phyloP scores from a whole-genome alignment of 495 filamentous ascomycete genomes.

The Tuber melanosporum region DNA sequence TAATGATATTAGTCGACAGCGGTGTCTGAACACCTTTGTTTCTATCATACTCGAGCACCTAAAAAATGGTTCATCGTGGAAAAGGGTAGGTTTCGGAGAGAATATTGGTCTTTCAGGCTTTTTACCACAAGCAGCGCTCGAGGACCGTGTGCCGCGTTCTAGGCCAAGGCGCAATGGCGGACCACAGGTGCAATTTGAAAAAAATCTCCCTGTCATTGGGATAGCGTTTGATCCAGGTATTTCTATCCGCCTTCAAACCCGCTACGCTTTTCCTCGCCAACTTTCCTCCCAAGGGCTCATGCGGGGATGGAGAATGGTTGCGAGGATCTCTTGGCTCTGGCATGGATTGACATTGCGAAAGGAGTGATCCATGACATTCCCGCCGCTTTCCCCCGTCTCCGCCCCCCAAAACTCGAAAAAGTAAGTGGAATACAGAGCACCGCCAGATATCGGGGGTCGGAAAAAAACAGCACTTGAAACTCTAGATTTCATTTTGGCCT shows the following conservation, averaged over 20 bases:
- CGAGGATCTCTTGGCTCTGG: not conserved
- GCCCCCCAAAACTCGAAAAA: not conserved
- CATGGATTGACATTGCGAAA: not conserved
- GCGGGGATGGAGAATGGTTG: not conserved
- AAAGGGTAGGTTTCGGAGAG: not conserved
- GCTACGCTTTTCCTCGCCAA: not conserved
- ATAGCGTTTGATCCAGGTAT: not conserved
- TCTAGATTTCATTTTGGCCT: not conserved
- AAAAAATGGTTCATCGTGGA: not conserved
- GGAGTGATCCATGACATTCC: not conserved
- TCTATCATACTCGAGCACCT: not conserved
- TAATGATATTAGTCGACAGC: not conserved
- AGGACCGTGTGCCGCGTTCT: not conserved
- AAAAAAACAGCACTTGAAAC: not conserved
- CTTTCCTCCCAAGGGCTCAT: not conserved
- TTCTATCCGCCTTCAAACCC: not conserved
- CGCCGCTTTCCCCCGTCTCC: not conserved
- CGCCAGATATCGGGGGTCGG: not conserved
- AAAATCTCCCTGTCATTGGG: not conserved
- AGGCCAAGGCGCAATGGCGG: not conserved
- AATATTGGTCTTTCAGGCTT: not conserved
- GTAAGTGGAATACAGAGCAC: not conserved
- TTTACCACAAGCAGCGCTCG: not conserved
- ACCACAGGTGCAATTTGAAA: not conserved
- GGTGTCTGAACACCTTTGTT: not conserved